Conservation (phyloP, 2,329 filamentous ascomycete species). For the Trichoderma koningiopsis region DNA sequence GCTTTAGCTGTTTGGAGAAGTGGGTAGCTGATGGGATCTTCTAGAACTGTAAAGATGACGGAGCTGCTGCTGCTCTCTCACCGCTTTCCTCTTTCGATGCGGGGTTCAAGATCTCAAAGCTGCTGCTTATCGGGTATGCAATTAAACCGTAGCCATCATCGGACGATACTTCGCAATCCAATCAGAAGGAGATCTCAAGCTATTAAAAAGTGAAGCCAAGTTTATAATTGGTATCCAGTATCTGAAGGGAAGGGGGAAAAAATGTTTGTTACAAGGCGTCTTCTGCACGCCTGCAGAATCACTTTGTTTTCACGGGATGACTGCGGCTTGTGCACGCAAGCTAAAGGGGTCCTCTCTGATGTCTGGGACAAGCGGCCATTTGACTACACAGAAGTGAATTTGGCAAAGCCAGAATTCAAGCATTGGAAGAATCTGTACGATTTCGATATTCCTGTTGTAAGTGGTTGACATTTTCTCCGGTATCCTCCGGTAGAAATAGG, state of each 20-base stretch:
- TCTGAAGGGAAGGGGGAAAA: conserved; percentile 1
- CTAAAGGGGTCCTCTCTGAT: conserved; percentile 66
- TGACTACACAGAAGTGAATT: conserved; percentile 69
- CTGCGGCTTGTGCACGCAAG: conserved; percentile 70
- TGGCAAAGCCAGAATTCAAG: conserved; percentile 63
- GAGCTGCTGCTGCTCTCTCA: conserved; percentile 31
- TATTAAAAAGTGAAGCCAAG: neutral
- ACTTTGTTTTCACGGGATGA: conserved; percentile 74
- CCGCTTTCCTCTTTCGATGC: conserved; percentile 42
- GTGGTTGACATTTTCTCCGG: conserved; percentile 30
- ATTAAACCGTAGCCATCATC: neutral
- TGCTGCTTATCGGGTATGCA: conserved; percentile 4
- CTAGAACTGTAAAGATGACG: conserved; percentile 43
- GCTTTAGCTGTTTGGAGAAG: conserved; percentile 33
- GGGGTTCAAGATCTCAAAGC: conserved; percentile 31
- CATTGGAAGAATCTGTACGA: conserved; percentile 75
- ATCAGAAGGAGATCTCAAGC: neutral
- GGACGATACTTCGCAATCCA: neutral
- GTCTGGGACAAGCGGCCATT: conserved; percentile 70
- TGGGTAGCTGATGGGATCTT: conserved; percentile 40
- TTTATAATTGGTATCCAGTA: neutral
- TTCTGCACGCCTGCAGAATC: conserved; percentile 61
- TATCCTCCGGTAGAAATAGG: too few species aligned
- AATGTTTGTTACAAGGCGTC: conserved; percentile 56
- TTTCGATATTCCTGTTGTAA: conserved; percentile 79